phyloP scores from a whole-genome alignment of 148 eudicot genomes.

The Nepenthes mirabilis region DNA sequence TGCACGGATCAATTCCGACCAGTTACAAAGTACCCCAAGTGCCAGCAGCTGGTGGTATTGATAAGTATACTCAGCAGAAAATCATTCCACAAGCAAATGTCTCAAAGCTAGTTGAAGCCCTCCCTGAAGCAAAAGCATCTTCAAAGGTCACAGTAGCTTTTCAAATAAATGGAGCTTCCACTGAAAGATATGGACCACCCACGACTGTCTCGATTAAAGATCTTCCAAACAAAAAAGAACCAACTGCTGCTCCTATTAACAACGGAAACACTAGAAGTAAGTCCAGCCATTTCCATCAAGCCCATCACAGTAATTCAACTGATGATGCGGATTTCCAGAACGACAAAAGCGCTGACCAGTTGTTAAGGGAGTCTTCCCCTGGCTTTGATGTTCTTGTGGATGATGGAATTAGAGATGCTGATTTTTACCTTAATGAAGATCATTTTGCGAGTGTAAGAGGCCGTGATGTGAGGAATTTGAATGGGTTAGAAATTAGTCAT shows the following conservation, averaged over 20 bases:
- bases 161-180: conserved; percentile 15
- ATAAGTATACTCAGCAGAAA: conserved; percentile 41
- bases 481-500: conserved; percentile 43
- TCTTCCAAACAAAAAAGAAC: conserved; percentile 23
- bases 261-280: conserved; percentile 34
- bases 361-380: conserved; percentile 80
- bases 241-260: conserved; percentile 14
- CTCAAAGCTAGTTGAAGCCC: conserved; percentile 21
- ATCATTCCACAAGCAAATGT: conserved; percentile 18
- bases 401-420: conserved; percentile 48
- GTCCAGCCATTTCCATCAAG: conserved; percentile 24
- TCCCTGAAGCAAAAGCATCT: conserved; percentile 17
- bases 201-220: conserved; percentile 19
- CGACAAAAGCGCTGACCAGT: conserved; percentile 52
- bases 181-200: conserved; percentile 16
- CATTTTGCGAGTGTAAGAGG: conserved; percentile 34
- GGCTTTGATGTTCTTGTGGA: conserved; percentile 98
- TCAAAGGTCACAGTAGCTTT: conserved; percentile 15
- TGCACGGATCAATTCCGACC: conserved; percentile 36
- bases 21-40: conserved; percentile 32
- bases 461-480: conserved; percentile 30
- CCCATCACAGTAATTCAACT: conserved; percentile 24
- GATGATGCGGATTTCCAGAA: conserved; percentile 35
- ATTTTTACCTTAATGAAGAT: conserved; percentile 66
- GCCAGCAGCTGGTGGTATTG: conserved; percentile 26